These are phyloP conservation scores for Cercospora sesami DNA, from an alignment of 2,329 filamentous ascomycete species.

Conservation along the genomic window DNA sequence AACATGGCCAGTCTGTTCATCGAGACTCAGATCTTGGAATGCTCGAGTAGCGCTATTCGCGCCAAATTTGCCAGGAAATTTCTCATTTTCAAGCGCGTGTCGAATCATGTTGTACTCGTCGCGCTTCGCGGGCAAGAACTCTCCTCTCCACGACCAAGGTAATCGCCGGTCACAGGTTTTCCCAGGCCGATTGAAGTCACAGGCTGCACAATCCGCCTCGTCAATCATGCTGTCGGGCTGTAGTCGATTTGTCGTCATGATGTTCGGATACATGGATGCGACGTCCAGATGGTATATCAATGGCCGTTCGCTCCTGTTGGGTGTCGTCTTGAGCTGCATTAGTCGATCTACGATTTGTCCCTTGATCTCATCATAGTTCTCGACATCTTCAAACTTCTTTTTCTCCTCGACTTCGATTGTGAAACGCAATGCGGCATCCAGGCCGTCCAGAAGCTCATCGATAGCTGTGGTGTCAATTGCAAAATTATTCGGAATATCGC, in stretches of 20 bases:
- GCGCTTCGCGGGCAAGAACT: conserved; percentile 91
- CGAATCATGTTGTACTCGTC: conserved; percentile 99
- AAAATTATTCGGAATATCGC: conserved; percentile 94
- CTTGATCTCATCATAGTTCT: conserved; percentile 64
- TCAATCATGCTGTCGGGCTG: conserved; percentile 99
- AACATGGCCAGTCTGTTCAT: conserved; percentile 78
- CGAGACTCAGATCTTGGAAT: conserved; percentile 76
- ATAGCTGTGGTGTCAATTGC: conserved; percentile 84
- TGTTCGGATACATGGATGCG: conserved; percentile 99
- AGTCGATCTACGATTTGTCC: conserved; percentile 74
- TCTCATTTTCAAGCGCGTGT: conserved; percentile 85
- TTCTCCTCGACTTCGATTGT: conserved; percentile 60
- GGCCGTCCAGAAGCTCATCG: conserved; percentile 80
- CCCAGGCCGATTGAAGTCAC: conserved; percentile 95
- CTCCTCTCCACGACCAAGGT: conserved; percentile 97
- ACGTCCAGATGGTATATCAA: conserved; percentile 98
- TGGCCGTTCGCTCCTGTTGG: conserved; percentile 79
- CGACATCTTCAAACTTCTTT: conserved; percentile 53
- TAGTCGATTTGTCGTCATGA: conserved; percentile 98
- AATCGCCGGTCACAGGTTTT: conserved; percentile 94
- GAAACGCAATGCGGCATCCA: conserved; percentile 87
- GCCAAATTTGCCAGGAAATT: conserved; percentile 72
- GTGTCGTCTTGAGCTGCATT: conserved; percentile 72
- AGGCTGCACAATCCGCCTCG: conserved; percentile 93
- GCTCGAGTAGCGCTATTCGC: conserved; percentile 68